These are phyloP conservation scores for Aschersonia sp. DNA, from an alignment of 2,329 filamentous ascomycete genomes.

Conservation along the genomic window DNA sequence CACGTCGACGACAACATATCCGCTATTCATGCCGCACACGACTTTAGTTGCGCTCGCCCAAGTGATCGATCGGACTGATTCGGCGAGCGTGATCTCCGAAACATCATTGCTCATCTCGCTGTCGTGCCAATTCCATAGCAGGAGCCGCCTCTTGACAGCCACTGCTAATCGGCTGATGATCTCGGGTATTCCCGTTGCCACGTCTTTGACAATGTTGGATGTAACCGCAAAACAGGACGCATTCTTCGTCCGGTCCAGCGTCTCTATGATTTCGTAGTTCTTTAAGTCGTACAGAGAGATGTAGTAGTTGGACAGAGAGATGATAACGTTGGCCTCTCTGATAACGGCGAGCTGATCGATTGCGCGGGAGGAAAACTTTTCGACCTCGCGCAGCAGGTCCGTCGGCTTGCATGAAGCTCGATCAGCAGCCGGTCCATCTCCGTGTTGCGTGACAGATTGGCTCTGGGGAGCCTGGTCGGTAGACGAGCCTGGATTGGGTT, in stretches of 20 bases:
- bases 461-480: conserved; percentile 13
- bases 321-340: conserved; percentile 83
- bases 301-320: conserved; percentile 82
- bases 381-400: conserved; percentile 79
- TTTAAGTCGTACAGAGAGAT: conserved; percentile 84
- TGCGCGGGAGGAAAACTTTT: conserved; percentile 81
- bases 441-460: conserved; percentile 14
- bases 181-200: conserved; percentile 73
- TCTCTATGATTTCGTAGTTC: conserved; percentile 70
- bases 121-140: conserved; percentile 94
- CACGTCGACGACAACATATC: conserved; percentile 82
- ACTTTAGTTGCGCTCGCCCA: conserved; percentile 83
- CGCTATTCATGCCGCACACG: conserved; percentile 80
- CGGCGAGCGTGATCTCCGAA: conserved; percentile 64
- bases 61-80: conserved; percentile 74
- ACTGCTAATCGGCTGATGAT: conserved; percentile 88
- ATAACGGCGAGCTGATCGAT: conserved; percentile 92
- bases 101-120: conserved; percentile 69
- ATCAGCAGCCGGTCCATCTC: conserved; percentile 1
- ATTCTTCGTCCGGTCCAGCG: conserved; percentile 69
- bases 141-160: conserved; percentile 76
- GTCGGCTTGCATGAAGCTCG: conserved; percentile 40
- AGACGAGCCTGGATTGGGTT: conserved; percentile 13
- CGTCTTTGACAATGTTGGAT: conserved; percentile 87
- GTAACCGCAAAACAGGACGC: conserved; percentile 85